Evolutionary conservation across 2,329 filamentous ascomycete genomes (phyloP).

Genomic region (Pseudocercospora fuligena): DNA sequence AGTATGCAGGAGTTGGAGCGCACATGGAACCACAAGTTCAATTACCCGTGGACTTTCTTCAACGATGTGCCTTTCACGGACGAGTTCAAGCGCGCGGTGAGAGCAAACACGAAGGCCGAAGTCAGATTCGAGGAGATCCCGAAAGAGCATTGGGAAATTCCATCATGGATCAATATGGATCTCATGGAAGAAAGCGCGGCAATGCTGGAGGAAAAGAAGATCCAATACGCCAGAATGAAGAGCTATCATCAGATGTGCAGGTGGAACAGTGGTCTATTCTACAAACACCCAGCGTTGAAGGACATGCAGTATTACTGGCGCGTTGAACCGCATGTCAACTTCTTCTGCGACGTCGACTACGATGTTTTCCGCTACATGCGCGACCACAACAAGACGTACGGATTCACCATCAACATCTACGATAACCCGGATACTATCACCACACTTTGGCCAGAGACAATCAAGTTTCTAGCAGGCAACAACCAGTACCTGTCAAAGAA

Average conservation of each 20-base stretch:
- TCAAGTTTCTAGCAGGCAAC: constrained; percentile 80
- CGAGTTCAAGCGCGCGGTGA: constrained; percentile 85
- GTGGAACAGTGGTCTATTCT: constrained; percentile 98
- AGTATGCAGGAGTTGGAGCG: constrained; percentile 91
- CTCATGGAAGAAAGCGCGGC: constrained; percentile 83
- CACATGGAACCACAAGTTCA: constrained; percentile 98
- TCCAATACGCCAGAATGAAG: constrained; percentile 86
- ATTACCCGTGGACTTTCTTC: constrained; percentile 99
- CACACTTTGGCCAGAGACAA: constrained; percentile 92
- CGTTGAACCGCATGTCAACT: constrained; percentile 97
- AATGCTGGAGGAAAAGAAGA: constrained; percentile 78
- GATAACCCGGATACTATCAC: constrained; percentile 86
- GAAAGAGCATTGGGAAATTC: constrained; percentile 91
- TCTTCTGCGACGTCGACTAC: constrained; percentile 98
- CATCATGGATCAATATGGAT: constrained; percentile 88
- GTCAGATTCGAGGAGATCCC: constrained; percentile 87
- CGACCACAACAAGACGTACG: constrained; percentile 98
- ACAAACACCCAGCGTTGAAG: constrained; percentile 87
- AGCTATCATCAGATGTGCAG: constrained; percentile 99
- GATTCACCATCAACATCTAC: constrained; percentile 97
- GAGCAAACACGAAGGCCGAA: constrained; percentile 83
- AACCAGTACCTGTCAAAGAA: constrained; percentile 80
- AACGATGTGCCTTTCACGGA: constrained; percentile 93
- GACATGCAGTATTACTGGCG: constrained; percentile 95
- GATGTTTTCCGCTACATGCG: constrained; percentile 98